Evolutionary conservation across 805 yeast genomes (phyloP), one percentile per base, ranked within the genome.

Genomic region (Pichia paraexigua): DNA sequence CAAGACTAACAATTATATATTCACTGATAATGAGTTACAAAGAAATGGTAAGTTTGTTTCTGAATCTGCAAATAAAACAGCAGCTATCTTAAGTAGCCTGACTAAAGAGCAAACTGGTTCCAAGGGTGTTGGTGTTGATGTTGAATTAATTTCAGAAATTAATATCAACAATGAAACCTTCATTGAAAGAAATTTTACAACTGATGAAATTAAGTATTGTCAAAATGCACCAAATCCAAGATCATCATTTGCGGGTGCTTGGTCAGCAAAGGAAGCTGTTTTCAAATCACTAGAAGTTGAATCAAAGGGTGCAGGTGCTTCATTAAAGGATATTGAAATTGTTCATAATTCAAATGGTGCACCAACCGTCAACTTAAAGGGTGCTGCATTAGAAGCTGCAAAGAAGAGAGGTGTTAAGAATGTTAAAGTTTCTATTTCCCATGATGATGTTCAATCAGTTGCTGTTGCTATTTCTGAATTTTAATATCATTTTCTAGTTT

Each of bases 181-280:
- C 70, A 67, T 95, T 53, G 90, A 85, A 70, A 82, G 98, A 66
- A 94, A 94, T 77, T 94, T 91, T 77, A 91, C 98, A 44, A 73
- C 66, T 9, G 74, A 70, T 18, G 99, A 94, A 75, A 83, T 84
- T 59, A 74, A 72, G 37, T 94, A 94, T 76, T 90, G 97, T 69
- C 59, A 69, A 54, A 65, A 73, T 35, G 82, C 97, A 32, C 76
- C 97, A 43, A 77, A 77, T 58, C 87, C 94, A 48, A 86, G 82
- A 63, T 88, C 98, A 15, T 88, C 97, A 4, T 94, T 79, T 71
- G 90, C 99, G 27, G 99, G 99, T 46, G 86, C 95, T 43, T 94
- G 99, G 99, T 88, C 97, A 30, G 99, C 99, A 44, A 94, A 94
- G 73, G 99, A 94, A 74, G 99, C 99, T 43, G 97, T 91, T 37